These are phyloP conservation scores for Diaporthe aspalathi DNA, from an alignment of 2,329 filamentous ascomycete species.

Conservation along the genomic window DNA sequence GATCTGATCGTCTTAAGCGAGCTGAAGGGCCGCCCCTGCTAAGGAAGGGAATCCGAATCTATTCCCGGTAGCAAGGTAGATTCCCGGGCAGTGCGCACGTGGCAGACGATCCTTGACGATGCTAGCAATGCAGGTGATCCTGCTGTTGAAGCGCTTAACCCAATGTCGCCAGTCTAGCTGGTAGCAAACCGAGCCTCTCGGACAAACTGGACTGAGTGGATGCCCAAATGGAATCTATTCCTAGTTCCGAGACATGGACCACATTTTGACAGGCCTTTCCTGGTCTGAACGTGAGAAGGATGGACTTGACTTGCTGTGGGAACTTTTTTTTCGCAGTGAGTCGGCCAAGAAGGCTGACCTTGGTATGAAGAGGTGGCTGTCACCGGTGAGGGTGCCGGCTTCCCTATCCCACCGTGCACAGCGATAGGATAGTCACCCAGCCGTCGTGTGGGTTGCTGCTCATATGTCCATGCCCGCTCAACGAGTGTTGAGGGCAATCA, in stretches of 20 bases:
- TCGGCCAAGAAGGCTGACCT: neutral
- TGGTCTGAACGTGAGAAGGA: neutral
- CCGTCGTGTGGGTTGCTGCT: neutral
- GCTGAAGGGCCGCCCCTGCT: neutral
- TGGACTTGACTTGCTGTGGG: neutral
- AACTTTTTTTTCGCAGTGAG: neutral
- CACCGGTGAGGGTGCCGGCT: neutral
- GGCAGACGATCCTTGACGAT: neutral
- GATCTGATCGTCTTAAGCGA: neutral
- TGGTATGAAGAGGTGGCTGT: neutral
- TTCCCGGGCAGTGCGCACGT: neutral
- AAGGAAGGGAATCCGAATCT: neutral
- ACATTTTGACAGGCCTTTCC: conserved; percentile 4
- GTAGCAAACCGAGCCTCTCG: neutral
- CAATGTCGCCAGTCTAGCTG: neutral
- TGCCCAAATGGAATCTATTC: too few species aligned
- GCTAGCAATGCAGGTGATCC: conserved; percentile 9
- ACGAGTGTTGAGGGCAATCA: neutral
- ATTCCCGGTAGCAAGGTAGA: neutral
- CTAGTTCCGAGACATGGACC: neutral
- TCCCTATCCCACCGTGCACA: neutral
- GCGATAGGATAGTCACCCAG: neutral
- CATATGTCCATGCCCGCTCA: too few species aligned
- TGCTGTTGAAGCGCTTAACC: neutral
- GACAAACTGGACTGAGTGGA: neutral